Percentiles rank a stretch among this genome's conserved stretches.
These are phyloP conservation scores for Penicillium psychrofluorescens DNA, from an alignment of 495 filamentous ascomycete genomes.

Conservation along the genomic window DNA sequence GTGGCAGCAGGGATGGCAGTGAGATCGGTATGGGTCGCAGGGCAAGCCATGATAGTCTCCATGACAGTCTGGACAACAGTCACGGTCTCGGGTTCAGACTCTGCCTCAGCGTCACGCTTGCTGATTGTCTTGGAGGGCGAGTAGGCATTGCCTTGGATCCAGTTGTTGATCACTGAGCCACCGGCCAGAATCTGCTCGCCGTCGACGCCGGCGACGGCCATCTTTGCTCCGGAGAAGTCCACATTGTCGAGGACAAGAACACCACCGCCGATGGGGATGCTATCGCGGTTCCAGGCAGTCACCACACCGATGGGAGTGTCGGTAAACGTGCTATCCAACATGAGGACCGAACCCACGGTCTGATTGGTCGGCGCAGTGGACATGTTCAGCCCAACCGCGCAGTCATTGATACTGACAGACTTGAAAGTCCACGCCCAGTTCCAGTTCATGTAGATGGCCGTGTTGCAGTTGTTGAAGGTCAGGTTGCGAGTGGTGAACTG, in stretches of 20 bases:
- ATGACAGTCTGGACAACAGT: conserved; percentile 21
- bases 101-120: conserved; percentile 18
- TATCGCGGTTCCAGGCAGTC: conserved; percentile 59
- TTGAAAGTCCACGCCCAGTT: conserved; percentile 91
- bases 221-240: conserved; percentile 54
- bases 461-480: conserved; percentile 82
- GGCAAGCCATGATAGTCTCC: conserved; percentile 12
- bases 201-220: conserved; percentile 45
- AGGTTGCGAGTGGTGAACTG: conserved; percentile 93
- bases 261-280: conserved; percentile 58
- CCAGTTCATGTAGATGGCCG: conserved; percentile 89
- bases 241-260: conserved; percentile 84
- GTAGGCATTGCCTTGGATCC: conserved; percentile 70
- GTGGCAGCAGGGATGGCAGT: conserved; percentile 4
- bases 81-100: conserved; percentile 12
- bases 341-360: conserved; percentile 70
- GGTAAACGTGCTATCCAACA: conserved; percentile 72
- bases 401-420: conserved; percentile 73
- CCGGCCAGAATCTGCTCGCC: conserved; percentile 60
- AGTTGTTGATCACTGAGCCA: conserved; percentile 61
- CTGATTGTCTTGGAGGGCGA: conserved; percentile 21
- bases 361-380: conserved; percentile 54
- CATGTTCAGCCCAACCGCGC: conserved; percentile 76
- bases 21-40: conserved; percentile 1
- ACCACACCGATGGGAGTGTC: conserved; percentile 67